Conservation (phyloP, 208 protist species). For the Histomonas meleagridis region DNA sequence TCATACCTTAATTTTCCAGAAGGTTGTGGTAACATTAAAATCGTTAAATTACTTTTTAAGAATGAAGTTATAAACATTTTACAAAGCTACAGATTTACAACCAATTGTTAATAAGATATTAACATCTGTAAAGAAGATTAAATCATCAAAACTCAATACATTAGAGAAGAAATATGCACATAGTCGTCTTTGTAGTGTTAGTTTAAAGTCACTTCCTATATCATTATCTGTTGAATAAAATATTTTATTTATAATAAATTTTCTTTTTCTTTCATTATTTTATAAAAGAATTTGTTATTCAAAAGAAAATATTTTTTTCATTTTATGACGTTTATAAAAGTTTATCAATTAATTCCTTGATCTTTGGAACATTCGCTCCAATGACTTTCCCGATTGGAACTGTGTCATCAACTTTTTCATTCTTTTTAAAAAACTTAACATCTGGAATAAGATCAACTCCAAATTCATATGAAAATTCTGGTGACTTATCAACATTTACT, state of each 20-base stretch:
- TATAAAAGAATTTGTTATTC: no score
- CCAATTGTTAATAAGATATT: neutral
- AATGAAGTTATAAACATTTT: neutral
- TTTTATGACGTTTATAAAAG: neutral
- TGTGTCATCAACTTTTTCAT: neutral
- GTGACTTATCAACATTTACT: neutral
- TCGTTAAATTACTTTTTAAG: neutral
- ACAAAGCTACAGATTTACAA: neutral
- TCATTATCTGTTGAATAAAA: no score
- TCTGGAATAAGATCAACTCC: neutral
- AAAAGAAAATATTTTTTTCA: neutral
- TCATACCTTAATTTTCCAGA: neutral
- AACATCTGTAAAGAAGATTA: neutral
- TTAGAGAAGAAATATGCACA: neutral
- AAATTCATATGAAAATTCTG: neutral
- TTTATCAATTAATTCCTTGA: neutral
- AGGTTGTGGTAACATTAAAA: no score
- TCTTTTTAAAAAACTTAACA: conserved; percentile 21
- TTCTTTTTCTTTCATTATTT: no score
- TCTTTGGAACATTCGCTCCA: neutral
- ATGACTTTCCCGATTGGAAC: neutral
- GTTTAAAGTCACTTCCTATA: no score
- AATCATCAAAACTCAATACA: neutral
- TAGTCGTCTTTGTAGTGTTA: no score
- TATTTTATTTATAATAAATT: no score